phyloP scores from a whole-genome alignment of 768 basidiomycete species.

The Dacryopinax primogenitus region DNA sequence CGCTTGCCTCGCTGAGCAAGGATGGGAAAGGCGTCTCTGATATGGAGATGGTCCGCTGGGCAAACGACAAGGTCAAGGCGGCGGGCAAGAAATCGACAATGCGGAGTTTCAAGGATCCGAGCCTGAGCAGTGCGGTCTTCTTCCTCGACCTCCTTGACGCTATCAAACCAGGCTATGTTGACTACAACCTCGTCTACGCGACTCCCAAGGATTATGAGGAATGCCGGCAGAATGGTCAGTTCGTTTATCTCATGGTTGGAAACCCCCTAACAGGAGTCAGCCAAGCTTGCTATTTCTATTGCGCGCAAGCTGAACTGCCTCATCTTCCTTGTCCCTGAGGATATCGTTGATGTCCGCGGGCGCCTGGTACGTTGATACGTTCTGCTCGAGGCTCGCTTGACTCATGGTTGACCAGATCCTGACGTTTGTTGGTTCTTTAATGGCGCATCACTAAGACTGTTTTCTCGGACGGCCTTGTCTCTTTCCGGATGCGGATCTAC shows the following conservation, averaged over 20 bases:
- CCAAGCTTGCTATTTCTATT: conserved; percentile 94
- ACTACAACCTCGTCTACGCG: conserved; percentile 56
- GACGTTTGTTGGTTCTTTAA: conserved; percentile 89
- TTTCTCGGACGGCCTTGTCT: background rate
- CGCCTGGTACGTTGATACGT: conserved; percentile 48
- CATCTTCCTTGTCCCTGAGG: conserved; percentile 94
- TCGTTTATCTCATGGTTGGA: background rate
- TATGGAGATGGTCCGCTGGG: conserved; percentile 91
- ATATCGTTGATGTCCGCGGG: conserved; percentile 87
- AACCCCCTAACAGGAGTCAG: conserved; percentile 32
- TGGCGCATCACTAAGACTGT: conserved; percentile 29
- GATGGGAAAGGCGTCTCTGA: conserved; percentile 79
- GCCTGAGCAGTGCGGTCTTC: conserved; percentile 78
- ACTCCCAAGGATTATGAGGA: conserved; percentile 61
- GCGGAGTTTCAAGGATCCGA: conserved; percentile 89
- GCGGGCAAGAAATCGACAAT: conserved; percentile 37
- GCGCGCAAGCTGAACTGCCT: conserved; percentile 95
- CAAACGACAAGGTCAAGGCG: conserved; percentile 71
- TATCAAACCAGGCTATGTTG: conserved; percentile 87
- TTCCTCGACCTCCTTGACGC: conserved; percentile 86
- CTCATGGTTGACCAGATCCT: conserved; percentile 46
- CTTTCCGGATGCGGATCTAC: background rate
- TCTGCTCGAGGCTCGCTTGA: background rate
- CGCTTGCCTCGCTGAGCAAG: conserved; percentile 53
- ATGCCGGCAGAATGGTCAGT: conserved; percentile 77